Conservation (phyloP, 441 rosid species). For the Pelargonium cotyledonis region DNA sequence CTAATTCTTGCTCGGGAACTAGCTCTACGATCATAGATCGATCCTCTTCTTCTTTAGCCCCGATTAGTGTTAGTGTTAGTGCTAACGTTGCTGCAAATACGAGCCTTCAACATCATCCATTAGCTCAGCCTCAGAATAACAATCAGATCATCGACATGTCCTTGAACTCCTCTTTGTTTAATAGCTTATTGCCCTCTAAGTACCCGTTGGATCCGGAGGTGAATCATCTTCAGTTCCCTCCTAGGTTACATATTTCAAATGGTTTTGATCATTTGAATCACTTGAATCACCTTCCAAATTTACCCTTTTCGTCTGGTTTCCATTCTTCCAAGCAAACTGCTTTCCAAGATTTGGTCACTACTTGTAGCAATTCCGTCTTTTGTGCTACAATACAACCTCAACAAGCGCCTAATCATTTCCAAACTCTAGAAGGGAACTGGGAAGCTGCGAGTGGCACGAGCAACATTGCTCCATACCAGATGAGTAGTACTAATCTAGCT, state of each 20-base stretch:
- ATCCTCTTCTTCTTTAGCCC: neutral
- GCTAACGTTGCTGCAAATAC: neutral
- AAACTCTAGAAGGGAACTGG: neutral
- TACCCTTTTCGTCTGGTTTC: slow-evolving; percentile 6
- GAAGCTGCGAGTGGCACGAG: neutral
- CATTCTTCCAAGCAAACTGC: neutral
- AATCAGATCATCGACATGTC: neutral
- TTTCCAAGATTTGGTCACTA: neutral
- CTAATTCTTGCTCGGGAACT: neutral
- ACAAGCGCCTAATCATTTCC: neutral
- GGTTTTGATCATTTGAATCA: neutral
- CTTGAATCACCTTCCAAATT: neutral
- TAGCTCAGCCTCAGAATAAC: neutral
- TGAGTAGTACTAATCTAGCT: too few relatives aligned
- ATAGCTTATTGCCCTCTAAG: neutral
- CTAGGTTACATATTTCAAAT: too few relatives aligned
- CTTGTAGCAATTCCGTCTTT: neutral
- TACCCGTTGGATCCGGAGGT: neutral
- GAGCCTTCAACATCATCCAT: neutral
- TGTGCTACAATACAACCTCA: neutral
- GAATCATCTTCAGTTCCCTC: too few relatives aligned
- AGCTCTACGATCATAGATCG: neutral
- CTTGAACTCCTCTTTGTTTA: neutral
- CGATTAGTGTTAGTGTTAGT: neutral
- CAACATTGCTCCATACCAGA: too few relatives aligned